Evolutionary conservation across 2,329 filamentous ascomycete species (phyloP).

Genomic region (Alternaria sp.): DNA sequence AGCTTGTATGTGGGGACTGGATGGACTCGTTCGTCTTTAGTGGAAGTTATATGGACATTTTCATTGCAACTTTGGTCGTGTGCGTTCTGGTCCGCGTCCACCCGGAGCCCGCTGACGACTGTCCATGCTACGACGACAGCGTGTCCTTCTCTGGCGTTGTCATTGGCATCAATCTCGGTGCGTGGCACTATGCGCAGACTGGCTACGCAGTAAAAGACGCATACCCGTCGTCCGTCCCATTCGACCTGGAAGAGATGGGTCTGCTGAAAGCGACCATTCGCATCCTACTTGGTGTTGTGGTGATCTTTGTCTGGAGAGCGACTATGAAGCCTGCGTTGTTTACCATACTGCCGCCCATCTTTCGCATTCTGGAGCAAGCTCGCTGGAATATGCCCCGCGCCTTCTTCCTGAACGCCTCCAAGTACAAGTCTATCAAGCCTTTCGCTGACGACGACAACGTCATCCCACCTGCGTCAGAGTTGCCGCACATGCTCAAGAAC

Average conservation of each 20-base stretch:
- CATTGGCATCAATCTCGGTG: slow-evolving; percentile 82
- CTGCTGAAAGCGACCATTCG: slow-evolving; percentile 70
- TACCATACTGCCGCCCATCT: slow-evolving; percentile 80
- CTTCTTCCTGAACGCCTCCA: slow-evolving; percentile 88
- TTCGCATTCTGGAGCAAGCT: slow-evolving; percentile 81
- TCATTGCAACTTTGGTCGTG: slow-evolving; percentile 71
- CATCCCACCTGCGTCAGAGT: slow-evolving; percentile 86
- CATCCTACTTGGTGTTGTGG: slow-evolving; percentile 79
- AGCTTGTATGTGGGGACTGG: slow-evolving; percentile 63
- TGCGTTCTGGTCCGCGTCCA: slow-evolving; percentile 85
- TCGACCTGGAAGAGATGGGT: slow-evolving; percentile 72
- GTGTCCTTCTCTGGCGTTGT: slow-evolving; percentile 91
- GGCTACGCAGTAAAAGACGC: slow-evolving; percentile 61
- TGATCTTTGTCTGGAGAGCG: slow-evolving; percentile 90
- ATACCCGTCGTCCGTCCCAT: slow-evolving; percentile 68
- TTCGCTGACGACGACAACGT: slow-evolving; percentile 83
- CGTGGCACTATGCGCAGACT: slow-evolving; percentile 79
- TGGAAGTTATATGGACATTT: slow-evolving; percentile 66
- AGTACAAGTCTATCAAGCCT: slow-evolving; percentile 85
- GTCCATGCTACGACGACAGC: slow-evolving; percentile 95
- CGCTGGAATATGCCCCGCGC: slow-evolving; percentile 83
- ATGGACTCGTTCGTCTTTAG: slow-evolving; percentile 74
- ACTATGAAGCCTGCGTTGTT: slow-evolving; percentile 86
- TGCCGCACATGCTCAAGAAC: slow-evolving; percentile 81
- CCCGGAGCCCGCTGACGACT: slow-evolving; percentile 95